These are phyloP conservation scores for Megacollybia marginata DNA, from an alignment of 768 basidiomycete species.

Conservation along the genomic window DNA sequence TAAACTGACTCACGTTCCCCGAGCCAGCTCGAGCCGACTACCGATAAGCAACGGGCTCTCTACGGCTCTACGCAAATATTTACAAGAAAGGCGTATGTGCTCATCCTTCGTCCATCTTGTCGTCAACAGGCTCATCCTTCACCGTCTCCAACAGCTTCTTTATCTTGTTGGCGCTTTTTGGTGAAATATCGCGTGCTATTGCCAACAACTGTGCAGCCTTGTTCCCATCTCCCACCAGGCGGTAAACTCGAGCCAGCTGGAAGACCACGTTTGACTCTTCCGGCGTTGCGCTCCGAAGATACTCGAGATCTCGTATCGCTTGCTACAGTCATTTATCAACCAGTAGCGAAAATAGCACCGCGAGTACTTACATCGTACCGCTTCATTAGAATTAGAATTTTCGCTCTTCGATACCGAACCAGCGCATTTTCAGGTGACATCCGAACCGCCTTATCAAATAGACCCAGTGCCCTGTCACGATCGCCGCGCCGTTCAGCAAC, in stretches of 20 bases:
- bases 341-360: conserved; percentile 3
- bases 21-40: background rate
- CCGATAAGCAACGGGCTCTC: background rate
- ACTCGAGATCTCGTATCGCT: conserved; percentile 76
- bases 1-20: background rate
- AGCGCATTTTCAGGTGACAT: conserved; percentile 85
- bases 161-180: conserved; percentile 81
- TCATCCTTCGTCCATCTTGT: conserved; percentile 76
- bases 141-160: conserved; percentile 69
- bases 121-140: conserved; percentile 52
- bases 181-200: conserved; percentile 88
- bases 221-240: conserved; percentile 67
- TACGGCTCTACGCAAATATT: conserved; percentile 5
- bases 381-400: conserved; percentile 80
- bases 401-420: conserved; percentile 89
- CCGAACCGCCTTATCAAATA: conserved; percentile 77
- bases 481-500: conserved; percentile 84
- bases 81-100: conserved; percentile 23
- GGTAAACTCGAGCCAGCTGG: conserved; percentile 90
- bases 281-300: conserved; percentile 74
- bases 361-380: conserved; percentile 65
- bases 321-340: conserved; percentile 37
- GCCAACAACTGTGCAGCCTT: conserved; percentile 84
- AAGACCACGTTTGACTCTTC: conserved; percentile 97
- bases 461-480: conserved; percentile 61